Evolutionary conservation across 306 rosid genomes (phyloP), one percentile per base, ranked within the genome.

Genomic region (Lathyrus aphaca): DNA sequence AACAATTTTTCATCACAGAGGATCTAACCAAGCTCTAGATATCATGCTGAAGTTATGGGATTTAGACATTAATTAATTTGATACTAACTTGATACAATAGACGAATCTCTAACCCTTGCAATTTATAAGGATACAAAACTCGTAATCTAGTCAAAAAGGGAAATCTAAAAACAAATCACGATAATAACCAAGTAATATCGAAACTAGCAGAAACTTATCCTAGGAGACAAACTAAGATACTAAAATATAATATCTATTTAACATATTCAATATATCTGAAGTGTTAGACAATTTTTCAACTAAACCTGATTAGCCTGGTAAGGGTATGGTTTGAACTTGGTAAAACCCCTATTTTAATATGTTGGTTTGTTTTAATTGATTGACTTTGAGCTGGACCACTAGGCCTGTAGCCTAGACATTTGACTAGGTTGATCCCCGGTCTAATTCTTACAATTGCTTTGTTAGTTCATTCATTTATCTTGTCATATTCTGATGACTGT

Each of bases 381-480:
- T 12, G 3, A 15, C 32, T 57, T 45, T 44, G 8, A 8, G 71
- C 54, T 43, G 51, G 66, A 30, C 67, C 29, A n/a, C 35, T 0
- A 8, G 25, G 54, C 32, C 11, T 3, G 62, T 50, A 38, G 43
- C 56, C 46, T 18, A 35, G 14, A 67, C 64, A 58, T 67, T 32
- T 75, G 63, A 61, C 65, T 8, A 2, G 59, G 75, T 76, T 30
- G 42, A 61, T 10, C 25, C 35, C 11, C 44, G 23, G 45, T 48
- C 48, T 8, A 44, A 60, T 50, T 68, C 49, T 42, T 30, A 9
- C n/a, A 44, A 12, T 21, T 55, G 43, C 32, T 69, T 49, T 65
- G 56, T 66, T 71, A 42, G 64, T 50, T 59, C 25, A 23, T 23
- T 23, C 64, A 37, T 72, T 17, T 60, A 25, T 53, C 37, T 48